Conservation (phyloP, 73 alveolate species). For the Paramecium primaurelia region DNA sequence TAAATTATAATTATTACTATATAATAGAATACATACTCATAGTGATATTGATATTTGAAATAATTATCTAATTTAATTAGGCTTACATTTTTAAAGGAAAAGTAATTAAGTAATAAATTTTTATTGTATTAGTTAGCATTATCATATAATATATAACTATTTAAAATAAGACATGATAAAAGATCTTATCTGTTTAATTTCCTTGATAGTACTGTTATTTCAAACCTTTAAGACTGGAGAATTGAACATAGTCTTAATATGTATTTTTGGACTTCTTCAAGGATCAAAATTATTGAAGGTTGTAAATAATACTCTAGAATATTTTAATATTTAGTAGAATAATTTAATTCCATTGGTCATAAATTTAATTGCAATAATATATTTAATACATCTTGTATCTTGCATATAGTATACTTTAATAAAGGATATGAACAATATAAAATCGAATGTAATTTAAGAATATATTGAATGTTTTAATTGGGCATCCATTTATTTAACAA, state of each 20-base stretch:
- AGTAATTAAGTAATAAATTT: neutral
- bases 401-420: neutral
- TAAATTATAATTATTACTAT: neutral
- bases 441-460: neutral
- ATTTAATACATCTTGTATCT: neutral
- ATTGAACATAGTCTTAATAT: neutral
- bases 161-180: neutral
- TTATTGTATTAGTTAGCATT: neutral
- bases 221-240: neutral
- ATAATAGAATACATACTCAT: neutral
- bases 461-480: neutral
- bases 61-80: neutral
- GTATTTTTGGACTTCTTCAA: neutral
- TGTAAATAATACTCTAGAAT: neutral
- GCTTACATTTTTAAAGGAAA: neutral
- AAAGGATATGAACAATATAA: neutral
- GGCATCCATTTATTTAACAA: constrained; percentile 31
- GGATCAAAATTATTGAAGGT: neutral
- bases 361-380: neutral
- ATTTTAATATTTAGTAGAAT: neutral
- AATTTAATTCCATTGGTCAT: neutral
- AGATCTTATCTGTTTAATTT: neutral
- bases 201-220: neutral
- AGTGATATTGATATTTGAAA: neutral
- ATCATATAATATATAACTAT: neutral